Conservation (phyloP, 2,329 filamentous ascomycete species). For the Ophiosphaerella korrae region DNA sequence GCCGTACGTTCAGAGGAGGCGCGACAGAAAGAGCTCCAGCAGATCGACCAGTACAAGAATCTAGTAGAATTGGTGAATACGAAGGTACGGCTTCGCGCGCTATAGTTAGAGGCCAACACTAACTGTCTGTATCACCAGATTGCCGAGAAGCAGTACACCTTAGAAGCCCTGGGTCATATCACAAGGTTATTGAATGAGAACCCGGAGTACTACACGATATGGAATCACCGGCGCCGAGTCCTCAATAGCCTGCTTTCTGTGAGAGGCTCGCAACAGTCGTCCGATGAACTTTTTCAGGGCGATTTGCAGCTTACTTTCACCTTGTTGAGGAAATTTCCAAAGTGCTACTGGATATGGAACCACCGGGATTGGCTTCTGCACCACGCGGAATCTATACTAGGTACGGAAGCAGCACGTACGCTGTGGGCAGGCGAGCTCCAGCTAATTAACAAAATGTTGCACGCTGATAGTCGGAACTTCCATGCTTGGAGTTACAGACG, state of each 20-base stretch:
- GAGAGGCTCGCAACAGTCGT: constrained; percentile 26
- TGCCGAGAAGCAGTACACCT: constrained; percentile 54
- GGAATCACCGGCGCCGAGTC: constrained; percentile 81
- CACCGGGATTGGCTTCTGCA: constrained; percentile 85
- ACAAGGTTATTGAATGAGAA: constrained; percentile 77
- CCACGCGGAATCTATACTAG: constrained; percentile 69
- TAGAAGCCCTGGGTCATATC: constrained; percentile 68
- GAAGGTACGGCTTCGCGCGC: constrained; percentile 56
- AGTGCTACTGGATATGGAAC: constrained; percentile 99
- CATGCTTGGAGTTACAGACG: constrained; percentile 95
- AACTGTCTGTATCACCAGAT: constrained; percentile 39
- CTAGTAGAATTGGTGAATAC: constrained; percentile 70
- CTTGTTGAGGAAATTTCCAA: constrained; percentile 82
- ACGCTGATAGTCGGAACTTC: constrained; percentile 86
- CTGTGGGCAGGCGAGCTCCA: constrained; percentile 86
- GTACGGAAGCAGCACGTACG: constrained; percentile 59
- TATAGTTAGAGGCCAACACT: constrained; percentile 1
- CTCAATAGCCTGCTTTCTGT: constrained; percentile 65
- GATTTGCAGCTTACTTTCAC: constrained; percentile 86
- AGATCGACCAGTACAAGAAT: constrained; percentile 75
- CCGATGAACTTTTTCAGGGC: constrained; percentile 64
- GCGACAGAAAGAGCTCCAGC: constrained; percentile 71
- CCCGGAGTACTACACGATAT: constrained; percentile 89
- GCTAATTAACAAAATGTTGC: constrained; percentile 86
- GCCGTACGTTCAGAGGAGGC: constrained; percentile 70